Percentiles rank a stretch among this genome's conserved stretches.
Conservation (phyloP, 2,329 filamentous ascomycete genomes). For the Coniochaeta sp. region DNA sequence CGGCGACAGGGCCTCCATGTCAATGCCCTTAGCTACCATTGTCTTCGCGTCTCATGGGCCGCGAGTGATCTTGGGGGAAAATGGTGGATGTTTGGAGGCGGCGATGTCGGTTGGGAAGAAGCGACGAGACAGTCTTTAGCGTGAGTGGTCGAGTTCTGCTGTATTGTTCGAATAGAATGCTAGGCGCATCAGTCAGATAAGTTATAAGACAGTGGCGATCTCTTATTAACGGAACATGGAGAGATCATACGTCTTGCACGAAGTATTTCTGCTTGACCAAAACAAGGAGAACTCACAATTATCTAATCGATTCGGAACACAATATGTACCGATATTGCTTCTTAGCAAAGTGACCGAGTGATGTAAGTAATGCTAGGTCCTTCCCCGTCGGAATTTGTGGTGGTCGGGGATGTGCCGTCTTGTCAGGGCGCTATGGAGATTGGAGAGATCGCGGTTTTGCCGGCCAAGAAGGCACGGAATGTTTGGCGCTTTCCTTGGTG, state of each 20-base stretch:
- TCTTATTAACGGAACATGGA: not conserved
- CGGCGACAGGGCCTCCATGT: conserved; percentile 57
- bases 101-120: not conserved
- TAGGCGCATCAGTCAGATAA: not conserved
- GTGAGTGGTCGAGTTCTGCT: not conserved
- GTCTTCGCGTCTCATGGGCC: conserved; percentile 29
- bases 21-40: conserved; percentile 41
- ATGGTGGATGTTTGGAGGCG: not conserved
- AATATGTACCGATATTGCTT: not conserved
- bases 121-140: not conserved
- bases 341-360: not conserved
- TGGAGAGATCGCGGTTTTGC: conserved; percentile 1
- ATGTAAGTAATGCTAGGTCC: not conserved
- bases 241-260: not conserved
- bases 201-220: not conserved
- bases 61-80: not conserved
- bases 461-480: not conserved
- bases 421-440: not conserved
- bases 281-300: not conserved
- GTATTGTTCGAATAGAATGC: not conserved
- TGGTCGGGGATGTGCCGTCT: not conserved
- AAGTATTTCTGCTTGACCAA: not conserved
- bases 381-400: not conserved
- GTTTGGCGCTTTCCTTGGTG: not conserved
- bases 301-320: not conserved